These are phyloP conservation scores for Quercus robur DNA, from an alignment of 306 rosid genomes.

Conservation along the genomic window DNA sequence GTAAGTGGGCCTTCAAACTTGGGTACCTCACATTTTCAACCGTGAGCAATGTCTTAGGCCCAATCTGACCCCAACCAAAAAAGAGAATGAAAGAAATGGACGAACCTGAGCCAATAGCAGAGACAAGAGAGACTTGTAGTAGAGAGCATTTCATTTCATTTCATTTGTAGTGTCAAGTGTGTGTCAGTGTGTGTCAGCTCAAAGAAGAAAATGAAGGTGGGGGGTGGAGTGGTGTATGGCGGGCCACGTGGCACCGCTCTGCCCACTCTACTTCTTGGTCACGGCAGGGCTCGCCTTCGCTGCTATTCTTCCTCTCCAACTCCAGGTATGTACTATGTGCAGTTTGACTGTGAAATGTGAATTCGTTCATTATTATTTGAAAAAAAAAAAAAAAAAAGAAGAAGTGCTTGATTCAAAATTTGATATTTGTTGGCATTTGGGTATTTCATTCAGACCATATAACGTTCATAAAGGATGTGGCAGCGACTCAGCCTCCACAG, in stretches of 20 bases:
- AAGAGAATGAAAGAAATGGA: background rate
- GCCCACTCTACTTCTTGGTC: constrained; percentile 52
- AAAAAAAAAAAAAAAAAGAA: no score
- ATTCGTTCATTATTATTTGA: no score
- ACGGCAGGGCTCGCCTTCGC: constrained; percentile 40
- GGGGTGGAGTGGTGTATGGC: constrained; percentile 69
- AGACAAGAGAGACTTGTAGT: background rate
- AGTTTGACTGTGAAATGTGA: no score
- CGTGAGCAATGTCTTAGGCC: background rate
- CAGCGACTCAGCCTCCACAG: constrained; percentile 70
- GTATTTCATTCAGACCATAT: constrained; percentile 56
- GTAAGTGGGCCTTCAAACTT: no score
- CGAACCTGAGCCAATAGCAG: background rate
- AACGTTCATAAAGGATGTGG: constrained; percentile 78
- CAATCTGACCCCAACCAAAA: background rate
- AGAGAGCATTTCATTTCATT: background rate
- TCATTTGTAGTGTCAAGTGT: background rate
- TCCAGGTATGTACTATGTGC: constrained; percentile 26
- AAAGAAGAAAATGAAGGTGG: constrained; percentile 45
- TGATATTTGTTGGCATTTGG: background rate
- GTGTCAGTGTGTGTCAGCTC: background rate
- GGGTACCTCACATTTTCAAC: no score
- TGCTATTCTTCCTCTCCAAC: constrained; percentile 41
- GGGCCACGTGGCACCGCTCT: constrained; percentile 57
- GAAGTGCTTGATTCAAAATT: background rate